Percentiles rank a stretch among this genome's conserved stretches.
phyloP scores from a whole-genome alignment of 306 rosid species.

The Lablab purpureus region DNA sequence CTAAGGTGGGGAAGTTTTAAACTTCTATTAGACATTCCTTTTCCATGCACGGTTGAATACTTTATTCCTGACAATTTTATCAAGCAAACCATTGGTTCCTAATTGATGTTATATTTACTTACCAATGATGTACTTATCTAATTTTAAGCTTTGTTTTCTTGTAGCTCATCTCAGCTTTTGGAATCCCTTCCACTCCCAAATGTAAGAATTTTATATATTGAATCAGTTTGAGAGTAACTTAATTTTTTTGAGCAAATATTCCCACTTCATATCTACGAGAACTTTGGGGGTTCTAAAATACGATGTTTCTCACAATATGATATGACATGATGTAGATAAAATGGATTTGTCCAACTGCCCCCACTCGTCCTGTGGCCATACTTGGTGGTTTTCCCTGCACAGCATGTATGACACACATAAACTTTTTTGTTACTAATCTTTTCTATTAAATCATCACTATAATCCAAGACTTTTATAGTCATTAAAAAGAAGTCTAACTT shows the following conservation, averaged over 20 bases:
- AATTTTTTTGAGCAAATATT: constrained; percentile 20
- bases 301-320: constrained; percentile 46
- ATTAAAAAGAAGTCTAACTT: constrained; percentile 31
- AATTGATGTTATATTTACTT: constrained; percentile 31
- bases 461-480: neutral
- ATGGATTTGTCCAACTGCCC: constrained; percentile 99
- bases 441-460: neutral
- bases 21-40: too few species aligned
- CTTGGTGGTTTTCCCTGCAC: constrained; percentile 98
- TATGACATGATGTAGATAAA: constrained; percentile 70
- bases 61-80: constrained; percentile 26
- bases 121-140: constrained; percentile 34
- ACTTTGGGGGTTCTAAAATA: neutral
- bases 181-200: constrained; percentile 92
- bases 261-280: constrained; percentile 25
- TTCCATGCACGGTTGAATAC: constrained; percentile 38
- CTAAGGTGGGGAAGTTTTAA: too few species aligned
- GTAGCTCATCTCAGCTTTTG: constrained; percentile 94
- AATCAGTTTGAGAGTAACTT: constrained; percentile 39
- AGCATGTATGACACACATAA: constrained; percentile 70
- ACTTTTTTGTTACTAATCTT: constrained; percentile 19
- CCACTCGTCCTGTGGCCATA: constrained; percentile 91
- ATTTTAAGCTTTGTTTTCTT: constrained; percentile 53
- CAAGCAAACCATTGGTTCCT: constrained; percentile 29
- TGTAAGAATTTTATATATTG: constrained; percentile 56